These are phyloP conservation scores for Bothriochloa decipiens DNA, from an alignment of 176 grass and related monocot genomes.

Conservation along the genomic window DNA sequence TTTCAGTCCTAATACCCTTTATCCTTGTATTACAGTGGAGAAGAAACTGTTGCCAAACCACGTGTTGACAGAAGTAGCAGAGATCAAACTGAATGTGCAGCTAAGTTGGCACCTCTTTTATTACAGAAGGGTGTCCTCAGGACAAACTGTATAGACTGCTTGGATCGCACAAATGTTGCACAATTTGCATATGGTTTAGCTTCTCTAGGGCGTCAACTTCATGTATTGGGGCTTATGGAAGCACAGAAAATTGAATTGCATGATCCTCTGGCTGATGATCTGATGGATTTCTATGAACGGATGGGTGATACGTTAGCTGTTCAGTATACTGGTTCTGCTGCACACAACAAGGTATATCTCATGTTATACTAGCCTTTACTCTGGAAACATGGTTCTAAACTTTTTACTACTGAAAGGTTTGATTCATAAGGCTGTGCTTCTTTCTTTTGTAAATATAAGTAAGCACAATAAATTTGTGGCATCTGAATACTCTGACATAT, in stretches of 20 bases:
- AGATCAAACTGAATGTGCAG: constrained; percentile 12
- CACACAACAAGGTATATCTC: constrained; percentile 90
- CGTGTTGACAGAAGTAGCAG: constrained; percentile 27
- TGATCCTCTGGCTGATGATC: constrained; percentile 66
- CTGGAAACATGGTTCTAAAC: constrained; percentile 2
- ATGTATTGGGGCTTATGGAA: constrained; percentile 62
- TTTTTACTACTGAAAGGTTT: constrained; percentile 15
- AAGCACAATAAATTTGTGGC: not conserved
- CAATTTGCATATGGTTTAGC: constrained; percentile 90
- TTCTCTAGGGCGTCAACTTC: constrained; percentile 83
- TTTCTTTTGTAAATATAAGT: constrained; percentile 1
- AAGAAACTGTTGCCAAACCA: constrained; percentile 29
- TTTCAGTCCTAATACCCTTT: constrained; percentile 26
- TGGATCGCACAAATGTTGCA: constrained; percentile 98
- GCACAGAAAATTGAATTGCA: constrained; percentile 74
- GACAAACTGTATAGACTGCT: constrained; percentile 98
- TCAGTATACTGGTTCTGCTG: constrained; percentile 92
- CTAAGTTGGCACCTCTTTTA: constrained; percentile 52
- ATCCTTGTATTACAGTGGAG: constrained; percentile 51
- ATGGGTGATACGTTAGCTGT: constrained; percentile 94
- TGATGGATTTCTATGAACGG: constrained; percentile 92
- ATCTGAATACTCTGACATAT: constrained; percentile 25
- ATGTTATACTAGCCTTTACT: constrained; percentile 31
- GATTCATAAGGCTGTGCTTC: constrained; percentile 17
- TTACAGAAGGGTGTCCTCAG: constrained; percentile 91